phyloP scores from a whole-genome alignment of 2,329 filamentous ascomycete genomes.

The Botrytis pseudocinerea region DNA sequence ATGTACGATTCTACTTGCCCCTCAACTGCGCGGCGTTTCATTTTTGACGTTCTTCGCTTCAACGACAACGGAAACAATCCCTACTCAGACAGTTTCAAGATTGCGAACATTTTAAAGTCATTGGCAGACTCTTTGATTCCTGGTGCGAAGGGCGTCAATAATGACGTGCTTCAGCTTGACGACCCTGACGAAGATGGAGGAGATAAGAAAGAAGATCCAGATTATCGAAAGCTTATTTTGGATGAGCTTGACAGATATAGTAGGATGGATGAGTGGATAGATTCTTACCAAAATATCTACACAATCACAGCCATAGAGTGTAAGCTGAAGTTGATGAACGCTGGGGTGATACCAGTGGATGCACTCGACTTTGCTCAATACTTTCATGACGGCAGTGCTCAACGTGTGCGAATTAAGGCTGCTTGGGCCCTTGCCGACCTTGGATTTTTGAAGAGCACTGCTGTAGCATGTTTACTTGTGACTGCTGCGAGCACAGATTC shows the following conservation, averaged over 20 bases:
- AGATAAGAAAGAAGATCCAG: conserved; percentile 44
- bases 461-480: conserved; percentile 58
- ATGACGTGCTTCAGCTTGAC: conserved; percentile 42
- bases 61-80: conserved; percentile 93
- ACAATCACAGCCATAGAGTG: conserved; percentile 63
- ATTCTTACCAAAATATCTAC: conserved; percentile 68
- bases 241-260: conserved; percentile 67
- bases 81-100: conserved; percentile 87
- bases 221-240: conserved; percentile 46
- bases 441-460: conserved; percentile 57
- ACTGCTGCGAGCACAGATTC: conserved; percentile 60
- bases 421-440: conserved; percentile 65
- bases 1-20: conserved; percentile 69
- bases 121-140: conserved; percentile 60
- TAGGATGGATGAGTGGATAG: conserved; percentile 67
- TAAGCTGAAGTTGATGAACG: conserved; percentile 63
- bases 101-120: conserved; percentile 73
- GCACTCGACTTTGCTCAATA: conserved; percentile 63
- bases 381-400: conserved; percentile 62
- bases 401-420: conserved; percentile 64
- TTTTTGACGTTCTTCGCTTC: conserved; percentile 85
- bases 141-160: conserved; percentile 40
- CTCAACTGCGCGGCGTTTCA: conserved; percentile 74
- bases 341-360: conserved; percentile 56
- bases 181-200: conserved; percentile 48